Percentiles rank a stretch among this genome's conserved stretches.
Evolutionary conservation across 2,329 filamentous ascomycete species (phyloP).

Genomic region (Karstenula rhodostoma): DNA sequence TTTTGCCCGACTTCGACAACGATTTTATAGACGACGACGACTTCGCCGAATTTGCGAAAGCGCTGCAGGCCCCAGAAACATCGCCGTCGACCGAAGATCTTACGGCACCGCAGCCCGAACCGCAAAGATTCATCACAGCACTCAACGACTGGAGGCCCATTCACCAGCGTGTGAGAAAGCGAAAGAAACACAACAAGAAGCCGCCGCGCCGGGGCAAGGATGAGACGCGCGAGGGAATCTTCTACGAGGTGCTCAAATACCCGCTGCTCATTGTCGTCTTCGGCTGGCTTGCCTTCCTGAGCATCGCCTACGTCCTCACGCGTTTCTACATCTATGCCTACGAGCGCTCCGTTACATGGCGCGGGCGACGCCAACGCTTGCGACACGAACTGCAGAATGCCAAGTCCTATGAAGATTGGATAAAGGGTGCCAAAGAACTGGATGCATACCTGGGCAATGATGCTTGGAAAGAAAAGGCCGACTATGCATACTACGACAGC

Average conservation of each 20-base stretch:
- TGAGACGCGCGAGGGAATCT: slow-evolving; percentile 91
- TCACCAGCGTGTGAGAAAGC: slow-evolving; percentile 71
- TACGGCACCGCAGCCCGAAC: slow-evolving; percentile 52
- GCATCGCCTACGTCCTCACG: slow-evolving; percentile 78
- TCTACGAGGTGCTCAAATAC: slow-evolving; percentile 91
- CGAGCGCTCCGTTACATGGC: slow-evolving; percentile 90
- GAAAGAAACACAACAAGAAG: slow-evolving; percentile 48
- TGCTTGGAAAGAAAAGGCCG: slow-evolving; percentile 77
- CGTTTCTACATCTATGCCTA: slow-evolving; percentile 91
- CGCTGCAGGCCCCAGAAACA: slow-evolving; percentile 81
- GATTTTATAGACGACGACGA: slow-evolving; percentile 80
- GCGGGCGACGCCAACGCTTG: slow-evolving; percentile 76
- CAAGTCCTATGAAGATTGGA: slow-evolving; percentile 83
- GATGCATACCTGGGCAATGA: slow-evolving; percentile 84
- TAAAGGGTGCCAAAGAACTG: slow-evolving; percentile 77
- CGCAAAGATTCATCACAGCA: slow-evolving; percentile 76
- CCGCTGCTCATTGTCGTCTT: slow-evolving; percentile 82
- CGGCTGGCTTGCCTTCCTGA: slow-evolving; percentile 80
- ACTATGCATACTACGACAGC: slow-evolving; percentile 84
- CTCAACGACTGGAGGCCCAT: slow-evolving; percentile 97
- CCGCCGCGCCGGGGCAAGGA: slow-evolving; percentile 68
- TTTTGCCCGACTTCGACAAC: slow-evolving; percentile 79
- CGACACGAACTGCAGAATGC: slow-evolving; percentile 75
- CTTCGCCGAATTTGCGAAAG: slow-evolving; percentile 79
- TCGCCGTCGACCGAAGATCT: slow-evolving; percentile 69